A percentile compares a stretch with the other conserved stretches of the same genome.
Evolutionary conservation across 805 yeast genomes (phyloP).

Genomic region (Clavispora fructus): DNA sequence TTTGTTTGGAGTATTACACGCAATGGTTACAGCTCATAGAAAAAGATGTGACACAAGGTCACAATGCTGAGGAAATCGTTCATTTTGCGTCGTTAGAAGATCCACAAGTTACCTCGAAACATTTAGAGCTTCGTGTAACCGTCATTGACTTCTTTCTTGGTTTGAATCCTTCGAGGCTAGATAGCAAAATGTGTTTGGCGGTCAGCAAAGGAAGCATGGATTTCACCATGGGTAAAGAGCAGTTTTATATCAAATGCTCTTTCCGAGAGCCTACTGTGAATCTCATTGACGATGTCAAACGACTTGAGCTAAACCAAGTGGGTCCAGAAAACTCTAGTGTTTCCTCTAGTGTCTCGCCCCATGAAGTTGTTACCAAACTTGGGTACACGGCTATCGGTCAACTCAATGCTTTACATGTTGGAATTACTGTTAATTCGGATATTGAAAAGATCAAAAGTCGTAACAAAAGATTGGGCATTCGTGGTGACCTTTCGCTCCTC

Average conservation of each 20-base stretch:
- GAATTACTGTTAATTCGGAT: slow-evolving; percentile 24
- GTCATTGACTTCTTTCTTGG: slow-evolving; percentile 56
- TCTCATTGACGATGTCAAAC: slow-evolving; percentile 56
- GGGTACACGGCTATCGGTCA: slow-evolving; percentile 55
- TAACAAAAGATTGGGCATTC: slow-evolving; percentile 16
- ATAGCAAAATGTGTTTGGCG: slow-evolving; percentile 48
- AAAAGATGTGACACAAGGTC: slow-evolving; percentile 5
- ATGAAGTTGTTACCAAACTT: slow-evolving; percentile 17
- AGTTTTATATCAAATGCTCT: slow-evolving; percentile 36
- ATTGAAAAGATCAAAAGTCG: slow-evolving; percentile 15
- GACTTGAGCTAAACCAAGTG: slow-evolving; percentile 3
- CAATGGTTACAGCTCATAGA: slow-evolving; percentile 49
- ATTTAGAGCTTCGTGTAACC: slow-evolving; percentile 26
- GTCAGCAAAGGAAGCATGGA: slow-evolving; percentile 53
- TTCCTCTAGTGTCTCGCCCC: slow-evolving; percentile 11
- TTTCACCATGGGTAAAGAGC: slow-evolving; percentile 29
- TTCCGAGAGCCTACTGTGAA: slow-evolving; percentile 47
- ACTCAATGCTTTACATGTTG: slow-evolving; percentile 34
- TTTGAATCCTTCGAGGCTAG: slow-evolving; percentile 56
- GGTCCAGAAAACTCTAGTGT: slow-evolving; percentile 3
- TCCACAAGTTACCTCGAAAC: neutral
- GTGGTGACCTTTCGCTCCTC: slow-evolving; percentile 23
- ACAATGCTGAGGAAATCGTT: slow-evolving; percentile 7
- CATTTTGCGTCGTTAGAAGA: slow-evolving; percentile 1
- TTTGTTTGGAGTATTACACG: slow-evolving; percentile 54